Evolutionary conservation across 257 asterid genomes (phyloP), one percentile per base, ranked within the genome.

Genomic region (Gynochthodes officinalis): DNA sequence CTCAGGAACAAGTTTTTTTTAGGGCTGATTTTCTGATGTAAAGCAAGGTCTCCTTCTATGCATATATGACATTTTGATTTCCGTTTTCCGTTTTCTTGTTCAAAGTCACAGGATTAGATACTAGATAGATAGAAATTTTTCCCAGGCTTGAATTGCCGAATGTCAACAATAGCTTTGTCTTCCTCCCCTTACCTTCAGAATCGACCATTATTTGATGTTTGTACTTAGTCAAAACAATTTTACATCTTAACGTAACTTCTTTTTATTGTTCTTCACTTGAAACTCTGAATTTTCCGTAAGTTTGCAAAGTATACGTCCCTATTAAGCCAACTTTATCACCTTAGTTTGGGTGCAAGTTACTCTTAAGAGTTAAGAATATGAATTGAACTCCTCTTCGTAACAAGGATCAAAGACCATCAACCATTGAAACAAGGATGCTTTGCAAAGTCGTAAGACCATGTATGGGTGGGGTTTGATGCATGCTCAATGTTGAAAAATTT

Each of bases 11-110:
- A 57, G 10, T 53, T 58, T 70, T 60, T 49, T 66, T 71, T 71
- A 70, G 75, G 70, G 49, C 33, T 69, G 48, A 43, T 61, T 11
- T 72, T 72, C 78, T 75, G 73, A 74, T 75, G 80, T 80, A 71
- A 75, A 61, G 67, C 50, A 27, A 75, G 49, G 21, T 33, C 73
- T 69, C 48, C 48, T 35, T 64, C 60, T 43, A n/a, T 72, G 81
- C 75, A 80, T 60, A 80, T 67, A 64, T 75, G 69, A 71, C 62
- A 44, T 23, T 74, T 49, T 42, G 54, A 75, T 49, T 58, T 69
- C 55, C 42, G 2, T n/a, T 59, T 72, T 64, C 21, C 7, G 21
- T 10, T 69, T 30, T 48, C 40, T 5, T 27, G 54, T 70, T 75
- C 35, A 70, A 70, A 70, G 25, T 40, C 67, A 49, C 61, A 48